Percentiles rank a stretch among this genome's conserved stretches.
Evolutionary conservation across 768 basidiomycete species (phyloP).

Genomic region (Lactifluus volemus): DNA sequence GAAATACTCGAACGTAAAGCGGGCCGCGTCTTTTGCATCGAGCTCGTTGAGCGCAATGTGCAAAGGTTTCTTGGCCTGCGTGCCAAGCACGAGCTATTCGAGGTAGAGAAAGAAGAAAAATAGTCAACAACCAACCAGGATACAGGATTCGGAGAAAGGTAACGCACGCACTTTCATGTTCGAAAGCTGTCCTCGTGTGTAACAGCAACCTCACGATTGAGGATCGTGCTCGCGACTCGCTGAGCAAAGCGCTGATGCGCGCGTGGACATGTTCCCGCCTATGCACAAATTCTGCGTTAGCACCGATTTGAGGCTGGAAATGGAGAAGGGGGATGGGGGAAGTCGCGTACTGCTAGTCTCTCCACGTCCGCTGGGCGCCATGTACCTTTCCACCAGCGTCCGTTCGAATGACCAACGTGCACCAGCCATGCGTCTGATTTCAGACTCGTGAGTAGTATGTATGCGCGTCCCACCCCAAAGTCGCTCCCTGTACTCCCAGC

Average conservation of each 20-base stretch:
- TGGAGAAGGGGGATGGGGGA: background rate
- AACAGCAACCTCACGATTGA: background rate
- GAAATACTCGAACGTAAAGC: conserved; percentile 7
- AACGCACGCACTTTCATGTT: conserved; percentile 1
- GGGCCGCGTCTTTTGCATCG: background rate
- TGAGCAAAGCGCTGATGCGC: background rate
- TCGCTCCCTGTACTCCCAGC: background rate
- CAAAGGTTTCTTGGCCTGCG: conserved; percentile 8
- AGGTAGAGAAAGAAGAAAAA: background rate
- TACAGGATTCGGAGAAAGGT: too few species aligned
- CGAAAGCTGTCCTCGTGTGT: background rate
- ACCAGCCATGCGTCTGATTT: conserved; percentile 5
- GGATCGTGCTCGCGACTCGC: conserved; percentile 1
- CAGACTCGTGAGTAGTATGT: conserved; percentile 4
- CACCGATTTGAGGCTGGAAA: too few species aligned
- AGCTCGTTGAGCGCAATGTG: conserved; percentile 2
- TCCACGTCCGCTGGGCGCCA: conserved; percentile 7
- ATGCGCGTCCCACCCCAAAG: background rate
- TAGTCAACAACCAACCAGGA: too few species aligned
- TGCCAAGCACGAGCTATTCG: conserved; percentile 8
- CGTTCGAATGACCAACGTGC: conserved; percentile 7
- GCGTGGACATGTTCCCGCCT: conserved; percentile 4
- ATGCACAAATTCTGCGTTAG: background rate
- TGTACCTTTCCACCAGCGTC: conserved; percentile 13
- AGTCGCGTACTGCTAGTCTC: background rate